Conservation (phyloP, 371 early-diverging fungal species). For the Vairimorpha necatrix region DNA sequence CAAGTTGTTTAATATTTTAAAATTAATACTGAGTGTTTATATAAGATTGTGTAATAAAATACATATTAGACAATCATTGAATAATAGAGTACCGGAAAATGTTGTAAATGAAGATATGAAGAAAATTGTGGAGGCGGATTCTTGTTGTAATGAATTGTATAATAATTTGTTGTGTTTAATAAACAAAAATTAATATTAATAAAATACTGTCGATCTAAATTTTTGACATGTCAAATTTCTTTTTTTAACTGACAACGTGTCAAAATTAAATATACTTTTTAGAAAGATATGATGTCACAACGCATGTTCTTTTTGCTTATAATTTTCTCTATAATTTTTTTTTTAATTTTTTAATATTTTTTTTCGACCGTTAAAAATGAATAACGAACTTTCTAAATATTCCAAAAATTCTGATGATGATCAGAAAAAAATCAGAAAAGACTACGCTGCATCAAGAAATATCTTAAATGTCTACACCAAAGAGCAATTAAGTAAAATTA, state of each 20-base stretch:
- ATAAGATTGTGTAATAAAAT: constrained; percentile 69
- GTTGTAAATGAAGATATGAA: constrained; percentile 17
- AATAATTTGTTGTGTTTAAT: constrained; percentile 1
- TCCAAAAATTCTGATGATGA: constrained; percentile 12
- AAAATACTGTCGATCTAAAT: too few relatives aligned
- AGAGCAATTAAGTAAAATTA: constrained; percentile 54
- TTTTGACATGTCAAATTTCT: background rate
- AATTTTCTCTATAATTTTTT: too few relatives aligned
- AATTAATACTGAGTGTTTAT: constrained; percentile 87
- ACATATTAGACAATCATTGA: constrained; percentile 51
- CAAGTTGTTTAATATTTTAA: constrained; percentile 76
- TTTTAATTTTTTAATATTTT: background rate
- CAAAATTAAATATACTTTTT: too few relatives aligned
- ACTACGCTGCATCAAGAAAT: constrained; percentile 40
- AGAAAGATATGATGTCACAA: too few relatives aligned
- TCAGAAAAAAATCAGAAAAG: constrained; percentile 10
- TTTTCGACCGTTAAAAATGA: background rate
- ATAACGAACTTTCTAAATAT: constrained; percentile 12
- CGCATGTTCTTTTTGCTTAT: too few relatives aligned
- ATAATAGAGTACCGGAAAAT: constrained; percentile 32
- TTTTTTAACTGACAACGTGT: too few relatives aligned
- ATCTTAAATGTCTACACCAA: constrained; percentile 56
- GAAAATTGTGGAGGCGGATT: constrained; percentile 4
- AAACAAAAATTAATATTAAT: constrained; percentile 5
- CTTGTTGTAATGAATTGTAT: constrained; percentile 10